These are phyloP conservation scores for Dioscorea dumetorum DNA, from an alignment of 106 monocot species.

Conservation along the genomic window DNA sequence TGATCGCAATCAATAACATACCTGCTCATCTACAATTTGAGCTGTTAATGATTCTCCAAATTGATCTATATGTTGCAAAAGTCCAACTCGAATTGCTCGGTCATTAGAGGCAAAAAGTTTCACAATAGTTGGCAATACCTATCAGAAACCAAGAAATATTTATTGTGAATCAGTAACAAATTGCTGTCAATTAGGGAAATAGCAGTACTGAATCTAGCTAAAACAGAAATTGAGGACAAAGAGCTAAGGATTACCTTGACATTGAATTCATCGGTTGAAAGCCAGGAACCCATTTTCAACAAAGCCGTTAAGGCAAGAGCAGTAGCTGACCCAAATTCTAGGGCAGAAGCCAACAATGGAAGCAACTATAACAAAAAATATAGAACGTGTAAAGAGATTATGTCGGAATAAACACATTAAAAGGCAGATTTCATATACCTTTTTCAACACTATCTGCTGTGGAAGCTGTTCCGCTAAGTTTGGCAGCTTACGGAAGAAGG, in stretches of 20 bases:
- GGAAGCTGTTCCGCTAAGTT: conserved; percentile 90
- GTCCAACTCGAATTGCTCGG: conserved; percentile 87
- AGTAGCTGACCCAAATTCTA: conserved; percentile 98
- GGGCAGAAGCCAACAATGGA: conserved; percentile 72
- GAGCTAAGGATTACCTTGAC: conserved; percentile 34
- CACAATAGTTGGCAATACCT: conserved; percentile 86
- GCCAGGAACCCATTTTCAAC: conserved; percentile 97
- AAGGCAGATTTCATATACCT: conserved; percentile 33
- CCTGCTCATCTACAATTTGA: conserved; percentile 95
- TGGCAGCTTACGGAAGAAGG: conserved; percentile 95
- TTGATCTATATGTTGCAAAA: conserved; percentile 95
- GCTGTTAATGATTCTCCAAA: conserved; percentile 89
- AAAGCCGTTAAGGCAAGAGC: conserved; percentile 87
- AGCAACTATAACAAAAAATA: conserved; percentile 58
- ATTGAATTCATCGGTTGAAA: conserved; percentile 75
- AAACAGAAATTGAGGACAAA: background rate
- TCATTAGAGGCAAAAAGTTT: conserved; percentile 97
- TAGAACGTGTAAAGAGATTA: conserved; percentile 1
- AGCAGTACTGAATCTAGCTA: background rate
- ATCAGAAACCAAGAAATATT: conserved; percentile 3
- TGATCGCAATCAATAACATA: conserved; percentile 14
- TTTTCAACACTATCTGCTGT: conserved; percentile 88
- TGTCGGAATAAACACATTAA: background rate
- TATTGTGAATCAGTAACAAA: no score
- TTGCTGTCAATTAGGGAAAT: no score